Conservation (phyloP, 768 basidiomycete genomes). For the Phlebiopsis flavidoalba region DNA sequence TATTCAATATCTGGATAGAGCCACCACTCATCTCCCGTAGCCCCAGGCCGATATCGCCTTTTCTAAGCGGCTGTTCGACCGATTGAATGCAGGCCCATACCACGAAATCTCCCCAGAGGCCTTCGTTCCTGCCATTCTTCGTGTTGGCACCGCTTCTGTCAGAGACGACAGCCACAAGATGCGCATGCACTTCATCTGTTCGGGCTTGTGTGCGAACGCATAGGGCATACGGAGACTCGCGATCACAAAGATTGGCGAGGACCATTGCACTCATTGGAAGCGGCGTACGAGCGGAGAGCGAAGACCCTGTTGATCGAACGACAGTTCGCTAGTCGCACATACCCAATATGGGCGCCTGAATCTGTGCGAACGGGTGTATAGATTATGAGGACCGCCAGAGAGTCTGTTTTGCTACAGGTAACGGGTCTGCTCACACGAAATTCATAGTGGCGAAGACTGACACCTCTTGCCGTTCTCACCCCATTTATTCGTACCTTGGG, state of each 20-base stretch:
- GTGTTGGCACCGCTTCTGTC: slow-evolving; percentile 73
- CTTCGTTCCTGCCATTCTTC: slow-evolving; percentile 76
- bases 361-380: slow-evolving; percentile 48
- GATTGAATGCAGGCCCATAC: slow-evolving; percentile 22
- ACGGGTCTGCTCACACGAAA: slow-evolving; percentile 61
- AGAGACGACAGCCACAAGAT: slow-evolving; percentile 61
- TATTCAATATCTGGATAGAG: slow-evolving; percentile 4
- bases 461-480: slow-evolving; percentile 42
- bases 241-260: slow-evolving; percentile 47
- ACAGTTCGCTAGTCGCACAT: slow-evolving; percentile 77
- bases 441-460: slow-evolving; percentile 33
- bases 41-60: slow-evolving; percentile 80
- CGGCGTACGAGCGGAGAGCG: slow-evolving; percentile 82
- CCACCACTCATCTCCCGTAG: slow-evolving; percentile 31
- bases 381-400: slow-evolving; percentile 57
- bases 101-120: slow-evolving; percentile 31
- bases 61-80: slow-evolving; percentile 53
- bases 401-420: slow-evolving; percentile 68
- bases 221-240: slow-evolving; percentile 69
- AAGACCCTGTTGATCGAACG: slow-evolving; percentile 74
- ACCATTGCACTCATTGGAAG: slow-evolving; percentile 76
- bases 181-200: slow-evolving; percentile 77
- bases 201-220: slow-evolving; percentile 78
- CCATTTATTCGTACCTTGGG: slow-evolving; percentile 69
- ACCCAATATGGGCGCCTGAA: slow-evolving; percentile 74